These are phyloP conservation scores for Xylaria multiplex DNA, from an alignment of 2,329 filamentous ascomycete species.

Conservation along the genomic window DNA sequence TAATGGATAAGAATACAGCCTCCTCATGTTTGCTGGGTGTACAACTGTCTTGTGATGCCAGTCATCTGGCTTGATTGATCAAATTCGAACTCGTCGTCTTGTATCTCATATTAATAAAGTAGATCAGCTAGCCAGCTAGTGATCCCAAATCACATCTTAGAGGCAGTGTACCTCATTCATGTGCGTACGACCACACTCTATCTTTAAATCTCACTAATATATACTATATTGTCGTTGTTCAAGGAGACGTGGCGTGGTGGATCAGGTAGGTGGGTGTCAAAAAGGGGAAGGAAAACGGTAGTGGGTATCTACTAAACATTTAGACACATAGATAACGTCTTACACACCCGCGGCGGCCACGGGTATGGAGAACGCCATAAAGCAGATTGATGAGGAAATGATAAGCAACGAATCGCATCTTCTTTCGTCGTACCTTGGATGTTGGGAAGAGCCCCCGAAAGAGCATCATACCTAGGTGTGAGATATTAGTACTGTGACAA, in stretches of 20 bases:
- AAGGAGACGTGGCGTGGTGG: slow-evolving; percentile 4
- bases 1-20: neutral
- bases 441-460: slow-evolving; percentile 11
- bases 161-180: slow-evolving; percentile 4
- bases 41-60: slow-evolving; percentile 3
- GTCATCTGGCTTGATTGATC: slow-evolving; percentile 5
- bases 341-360: slow-evolving; percentile 23
- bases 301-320: neutral
- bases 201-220: neutral
- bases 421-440: slow-evolving; percentile 6
- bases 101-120: neutral
- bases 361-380: neutral
- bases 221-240: neutral
- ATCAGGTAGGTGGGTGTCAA: neutral
- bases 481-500: slow-evolving; percentile 9
- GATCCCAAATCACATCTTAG: neutral
- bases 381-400: slow-evolving; percentile 9
- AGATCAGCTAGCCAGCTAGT: neutral
- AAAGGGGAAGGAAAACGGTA: slow-evolving; percentile 4
- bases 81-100: slow-evolving; percentile 7
- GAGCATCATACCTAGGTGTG: slow-evolving; percentile 20
- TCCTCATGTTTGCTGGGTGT: slow-evolving; percentile 9
- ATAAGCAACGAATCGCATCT: slow-evolving; percentile 17
- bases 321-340: slow-evolving; percentile 2
- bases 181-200: neutral